Evolutionary conservation across 805 yeast species (phyloP), one percentile per base, ranked within the genome.

Genomic region (Saccharomyces paradoxus): DNA sequence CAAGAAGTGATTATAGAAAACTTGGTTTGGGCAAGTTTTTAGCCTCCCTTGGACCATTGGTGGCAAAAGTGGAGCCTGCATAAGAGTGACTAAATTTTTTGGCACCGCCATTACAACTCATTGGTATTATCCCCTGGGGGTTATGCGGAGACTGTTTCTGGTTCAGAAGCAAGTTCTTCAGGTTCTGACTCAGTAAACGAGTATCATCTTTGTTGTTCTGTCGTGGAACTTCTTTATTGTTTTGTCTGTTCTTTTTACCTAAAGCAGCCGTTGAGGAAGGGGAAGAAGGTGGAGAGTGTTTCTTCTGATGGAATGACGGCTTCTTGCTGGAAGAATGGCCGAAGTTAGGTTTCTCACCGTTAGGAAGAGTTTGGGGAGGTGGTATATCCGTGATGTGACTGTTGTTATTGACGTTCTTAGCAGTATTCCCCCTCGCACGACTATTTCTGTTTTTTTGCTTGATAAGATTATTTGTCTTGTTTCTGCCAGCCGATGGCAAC

Each of bases 331-430:
- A 37, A 31, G 62, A 56, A 46, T 60, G 57, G 7, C 72, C 72
- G 58, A 68, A 67, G 58, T 67, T 59, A 21, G 72, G 71, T 49
- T 58, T 68, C 44, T 63, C 64, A 26, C 72, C 72, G 48, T 68
- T 67, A 8, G 71, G 71, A 24, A 68, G 54, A 4, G 56, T 51
- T 46, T 68, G 71, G 21, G 63, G 60, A 49, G 56, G 54, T n/a
- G 71, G 68, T 14, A 63, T 29, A 14, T 56, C 56, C 2, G 46
- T 48, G 3, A 50, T 7, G 9, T 22, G 10, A 6, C 31, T 52
- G 24, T 41, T 48, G 6, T 41, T 27, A 24, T 24, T 47, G 14
- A 27, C 14, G 21, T 29, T 49, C 46, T 31, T 49, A 27, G 41
- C 50, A 13, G 49, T 49, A 22, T 37, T 52, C 12, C 31, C 53